Conservation (phyloP, 805 yeast genomes). For the Teunomyces cretensis region DNA sequence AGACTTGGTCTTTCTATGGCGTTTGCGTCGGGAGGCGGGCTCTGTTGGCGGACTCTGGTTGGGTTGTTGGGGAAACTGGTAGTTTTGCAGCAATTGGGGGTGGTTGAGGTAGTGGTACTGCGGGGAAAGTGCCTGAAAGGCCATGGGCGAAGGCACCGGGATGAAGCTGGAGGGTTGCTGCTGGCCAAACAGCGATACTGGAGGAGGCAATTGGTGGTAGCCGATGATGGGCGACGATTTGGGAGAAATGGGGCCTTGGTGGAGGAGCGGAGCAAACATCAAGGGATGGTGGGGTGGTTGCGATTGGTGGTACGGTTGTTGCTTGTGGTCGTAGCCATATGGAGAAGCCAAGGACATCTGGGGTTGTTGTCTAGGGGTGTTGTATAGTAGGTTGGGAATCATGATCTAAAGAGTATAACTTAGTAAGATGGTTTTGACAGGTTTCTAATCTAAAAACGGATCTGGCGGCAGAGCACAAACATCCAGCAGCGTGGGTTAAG, state of each 20-base stretch:
- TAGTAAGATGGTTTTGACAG: no score
- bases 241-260: conserved; percentile 1
- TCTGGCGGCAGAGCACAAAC: no score
- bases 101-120: conserved; percentile 1
- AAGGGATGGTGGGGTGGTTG: background rate
- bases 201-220: background rate
- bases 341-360: background rate
- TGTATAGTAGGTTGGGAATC: background rate
- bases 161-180: background rate
- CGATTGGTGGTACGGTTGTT: background rate
- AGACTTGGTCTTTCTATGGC: background rate
- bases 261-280: background rate
- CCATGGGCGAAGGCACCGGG: background rate
- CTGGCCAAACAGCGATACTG: background rate
- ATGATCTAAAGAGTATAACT: background rate
- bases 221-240: background rate
- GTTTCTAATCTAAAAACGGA: no score
- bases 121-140: background rate
- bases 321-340: background rate
- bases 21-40: background rate
- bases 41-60: background rate
- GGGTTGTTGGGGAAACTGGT: background rate
- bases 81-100: conserved; percentile 1
- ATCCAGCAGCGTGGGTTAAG: no score
- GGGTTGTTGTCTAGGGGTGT: background rate